Base-by-base conservation (phyloP, 352 stramenopile genomes). In the Globisporangium cederbergense region DNA sequence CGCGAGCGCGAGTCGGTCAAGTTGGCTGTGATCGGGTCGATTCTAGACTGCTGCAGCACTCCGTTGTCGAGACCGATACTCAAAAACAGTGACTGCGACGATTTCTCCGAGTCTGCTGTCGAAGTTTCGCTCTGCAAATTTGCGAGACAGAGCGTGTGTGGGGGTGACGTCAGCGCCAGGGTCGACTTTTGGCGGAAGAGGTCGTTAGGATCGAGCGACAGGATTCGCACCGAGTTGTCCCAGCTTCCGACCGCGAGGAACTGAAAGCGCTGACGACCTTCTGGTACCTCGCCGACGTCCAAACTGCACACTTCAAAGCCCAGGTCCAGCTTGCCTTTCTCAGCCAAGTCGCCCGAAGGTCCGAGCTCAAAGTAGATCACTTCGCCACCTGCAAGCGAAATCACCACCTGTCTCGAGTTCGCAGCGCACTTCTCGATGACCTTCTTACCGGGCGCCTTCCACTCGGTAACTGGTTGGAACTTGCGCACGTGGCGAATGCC, bases 311-410 rank as follows among this genome's bases (percentile, higher is more conserved):
- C 96, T 79, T 99, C 97, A 50, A 97, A 96, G 36, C 96, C 95
- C 18, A 99, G 80, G 66, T 99, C 96, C 32, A 95, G 85, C 46
- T 95, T 98, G 2, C 89, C 91, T 22, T 91, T 88, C 66, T 99
- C 97, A n/a, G 79, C 88, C 16, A 99, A 75, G 57, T 98, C 93
- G n/a, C 95, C 93, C 1, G 82, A 81, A 25, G 85, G 73, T 60
- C 98, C 93, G 60, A 99, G 78, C 72, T 99, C 96, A 76, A 99
- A 99, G 82, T 99, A 99, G 67, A 98, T 98, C 64, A 98, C 88
- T 60, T 99, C 78, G 20, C 97, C 97, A 58, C 97, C 97, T 42
- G 93, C 96, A 22, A 99, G 86, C 22, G 94, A 97, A 60, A 99
- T 96, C 11, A 99, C 84, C 55, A 99, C 93, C 76, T 99, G 98